A percentile compares a stretch with the other conserved stretches of the same genome.
These are phyloP conservation scores for Podospora bellae-mahoneyi DNA, from an alignment of 495 filamentous ascomycete species.

Conservation along the genomic window DNA sequence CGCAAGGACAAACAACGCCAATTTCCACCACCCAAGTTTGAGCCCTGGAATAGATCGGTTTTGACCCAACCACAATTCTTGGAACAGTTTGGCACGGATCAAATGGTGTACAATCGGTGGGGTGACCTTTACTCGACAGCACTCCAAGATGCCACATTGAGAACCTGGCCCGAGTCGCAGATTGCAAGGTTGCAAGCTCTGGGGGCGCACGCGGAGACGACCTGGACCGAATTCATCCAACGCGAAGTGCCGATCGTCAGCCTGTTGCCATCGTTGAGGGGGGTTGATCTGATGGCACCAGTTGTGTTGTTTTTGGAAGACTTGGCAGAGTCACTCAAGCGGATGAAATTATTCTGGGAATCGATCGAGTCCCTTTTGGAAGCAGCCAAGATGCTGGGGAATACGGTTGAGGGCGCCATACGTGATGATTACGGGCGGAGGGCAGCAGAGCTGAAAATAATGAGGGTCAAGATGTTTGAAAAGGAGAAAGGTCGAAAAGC, in stretches of 20 bases:
- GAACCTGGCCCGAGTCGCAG: background rate
- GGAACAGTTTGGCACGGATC: background rate
- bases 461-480: background rate
- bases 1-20: background rate
- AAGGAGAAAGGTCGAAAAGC: background rate
- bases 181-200: conserved; percentile 6
- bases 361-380: conserved; percentile 2
- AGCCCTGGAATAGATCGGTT: background rate
- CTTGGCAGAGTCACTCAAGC: background rate
- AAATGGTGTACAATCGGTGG: background rate
- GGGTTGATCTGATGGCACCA: conserved; percentile 6
- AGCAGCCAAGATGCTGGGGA: background rate
- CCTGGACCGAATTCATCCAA: conserved; percentile 1
- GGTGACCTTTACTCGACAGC: background rate
- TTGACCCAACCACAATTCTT: background rate
- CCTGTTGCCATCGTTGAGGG: background rate
- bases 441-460: background rate
- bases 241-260: background rate
- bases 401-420: background rate
- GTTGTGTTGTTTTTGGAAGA: conserved; percentile 8
- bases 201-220: conserved; percentile 4
- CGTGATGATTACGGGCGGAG: background rate
- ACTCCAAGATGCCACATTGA: background rate
- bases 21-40: background rate
- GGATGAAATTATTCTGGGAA: background rate